A percentile compares a stretch with the other conserved stretches of the same genome.
These are phyloP conservation scores for Magnusiomyces paraingens DNA, from an alignment of 1,139 yeast genomes.

Conservation along the genomic window DNA sequence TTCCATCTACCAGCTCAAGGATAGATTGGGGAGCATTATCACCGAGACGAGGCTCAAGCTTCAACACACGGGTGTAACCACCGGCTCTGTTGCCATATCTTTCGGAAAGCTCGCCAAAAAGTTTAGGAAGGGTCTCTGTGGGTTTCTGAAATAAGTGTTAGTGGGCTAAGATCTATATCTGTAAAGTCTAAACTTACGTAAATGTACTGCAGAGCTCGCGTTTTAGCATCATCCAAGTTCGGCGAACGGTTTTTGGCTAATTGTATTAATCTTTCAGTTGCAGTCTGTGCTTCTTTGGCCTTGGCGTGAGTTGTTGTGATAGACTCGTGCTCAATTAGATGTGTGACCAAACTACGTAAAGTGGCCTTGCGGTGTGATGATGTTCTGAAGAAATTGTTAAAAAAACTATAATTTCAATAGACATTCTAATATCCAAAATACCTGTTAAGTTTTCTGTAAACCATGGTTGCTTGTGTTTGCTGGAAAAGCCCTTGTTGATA, in stretches of 20 bases:
- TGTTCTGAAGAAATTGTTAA: conserved; percentile 13
- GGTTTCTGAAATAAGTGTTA: conserved; percentile 35
- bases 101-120: conserved; percentile 55
- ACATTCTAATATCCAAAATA: conserved; percentile 5
- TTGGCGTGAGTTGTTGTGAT: conserved; percentile 66
- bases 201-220: conserved; percentile 24
- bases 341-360: conserved; percentile 56
- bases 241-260: conserved; percentile 38
- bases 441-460: conserved; percentile 17
- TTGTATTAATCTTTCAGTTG: conserved; percentile 51
- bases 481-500: no score
- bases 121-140: conserved; percentile 46
- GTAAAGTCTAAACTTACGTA: conserved; percentile 16
- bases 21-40: conserved; percentile 91
- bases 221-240: conserved; percentile 21
- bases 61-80: conserved; percentile 83
- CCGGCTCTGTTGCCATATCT: conserved; percentile 60
- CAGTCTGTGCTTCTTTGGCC: conserved; percentile 57
- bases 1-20: conserved; percentile 78
- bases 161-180: conserved; percentile 10
- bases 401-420: neutral
- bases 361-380: conserved; percentile 47
- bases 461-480: conserved; percentile 9
- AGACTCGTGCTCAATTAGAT: conserved; percentile 61
- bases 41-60: conserved; percentile 78